A percentile compares a stretch with the other conserved stretches of the same genome.
Evolutionary conservation across 2,329 filamentous ascomycete species (phyloP).

Genomic region (Monosporascus cannonballus): DNA sequence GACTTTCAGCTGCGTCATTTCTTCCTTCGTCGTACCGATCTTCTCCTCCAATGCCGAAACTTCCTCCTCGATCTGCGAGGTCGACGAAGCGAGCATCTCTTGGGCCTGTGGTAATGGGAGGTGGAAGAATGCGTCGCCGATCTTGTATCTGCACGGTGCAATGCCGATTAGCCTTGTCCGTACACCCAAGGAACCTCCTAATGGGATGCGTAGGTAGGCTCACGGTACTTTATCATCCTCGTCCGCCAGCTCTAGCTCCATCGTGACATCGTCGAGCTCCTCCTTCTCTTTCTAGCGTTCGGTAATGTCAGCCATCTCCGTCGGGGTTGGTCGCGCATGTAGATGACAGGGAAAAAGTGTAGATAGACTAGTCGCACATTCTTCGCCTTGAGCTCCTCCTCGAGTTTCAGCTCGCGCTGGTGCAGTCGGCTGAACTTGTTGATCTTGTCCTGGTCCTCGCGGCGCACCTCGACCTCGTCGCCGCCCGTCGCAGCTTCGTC

Average conservation of each 20-base stretch:
- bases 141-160: constrained; percentile 67
- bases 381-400: constrained; percentile 76
- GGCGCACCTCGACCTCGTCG: constrained; percentile 87
- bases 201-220: constrained; percentile 24
- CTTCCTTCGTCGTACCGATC: constrained; percentile 67
- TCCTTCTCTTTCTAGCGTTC: constrained; percentile 86
- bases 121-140: constrained; percentile 92
- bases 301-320: constrained; percentile 14
- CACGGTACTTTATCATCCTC: constrained; percentile 92
- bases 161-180: constrained; percentile 3
- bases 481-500: constrained; percentile 64
- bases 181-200: neutral
- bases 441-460: constrained; percentile 98
- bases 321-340: neutral
- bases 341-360: neutral
- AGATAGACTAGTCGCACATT: constrained; percentile 48
- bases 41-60: constrained; percentile 72
- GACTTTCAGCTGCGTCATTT: constrained; percentile 87
- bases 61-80: constrained; percentile 69
- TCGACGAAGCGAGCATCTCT: constrained; percentile 69
- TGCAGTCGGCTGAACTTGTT: constrained; percentile 95
- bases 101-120: constrained; percentile 80
- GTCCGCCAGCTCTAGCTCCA: constrained; percentile 87
- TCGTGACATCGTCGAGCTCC: constrained; percentile 87
- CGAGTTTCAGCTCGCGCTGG: constrained; percentile 70